These are phyloP conservation scores for Scheffersomyces stipitis DNA, from an alignment of 805 yeast species.

Conservation along the genomic window DNA sequence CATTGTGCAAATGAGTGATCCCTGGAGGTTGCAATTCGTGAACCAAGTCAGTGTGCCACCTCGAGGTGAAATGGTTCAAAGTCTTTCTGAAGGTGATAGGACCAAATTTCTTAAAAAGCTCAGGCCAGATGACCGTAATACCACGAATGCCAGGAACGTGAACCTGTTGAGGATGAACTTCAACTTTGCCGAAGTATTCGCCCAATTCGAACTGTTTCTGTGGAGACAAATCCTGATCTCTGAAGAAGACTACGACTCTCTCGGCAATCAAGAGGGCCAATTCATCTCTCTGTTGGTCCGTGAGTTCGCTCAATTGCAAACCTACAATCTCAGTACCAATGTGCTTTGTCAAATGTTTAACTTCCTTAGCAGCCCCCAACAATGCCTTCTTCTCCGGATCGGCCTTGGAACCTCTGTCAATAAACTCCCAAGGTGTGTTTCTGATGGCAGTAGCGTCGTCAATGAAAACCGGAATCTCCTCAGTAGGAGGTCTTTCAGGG, in stretches of 20 bases:
- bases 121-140: slow-evolving; percentile 43
- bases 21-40: slow-evolving; percentile 60
- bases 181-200: slow-evolving; percentile 29
- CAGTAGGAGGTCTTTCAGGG: slow-evolving; percentile 21
- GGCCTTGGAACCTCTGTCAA: slow-evolving; percentile 28
- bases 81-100: neutral
- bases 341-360: slow-evolving; percentile 23
- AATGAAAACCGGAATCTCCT: slow-evolving; percentile 25
- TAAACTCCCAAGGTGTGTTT: slow-evolving; percentile 20
- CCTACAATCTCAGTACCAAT: slow-evolving; percentile 32
- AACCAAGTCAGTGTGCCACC: slow-evolving; percentile 54
- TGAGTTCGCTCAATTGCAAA: slow-evolving; percentile 26
- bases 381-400: slow-evolving; percentile 33
- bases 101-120: slow-evolving; percentile 6
- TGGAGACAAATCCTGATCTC: slow-evolving; percentile 32
- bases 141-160: slow-evolving; percentile 26
- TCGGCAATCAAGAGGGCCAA: slow-evolving; percentile 29
- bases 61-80: neutral
- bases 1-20: slow-evolving; percentile 51
- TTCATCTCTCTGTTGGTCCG: slow-evolving; percentile 28
- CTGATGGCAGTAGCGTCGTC: slow-evolving; percentile 28
- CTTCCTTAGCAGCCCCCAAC: slow-evolving; percentile 29
- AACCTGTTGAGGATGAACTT: slow-evolving; percentile 28
- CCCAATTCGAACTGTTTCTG: slow-evolving; percentile 30
- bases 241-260: slow-evolving; percentile 30